Percentiles rank a stretch among this genome's conserved stretches.
These are phyloP conservation scores for Nakazawaea anatomiae DNA, from an alignment of 805 yeast genomes.

Conservation along the genomic window DNA sequence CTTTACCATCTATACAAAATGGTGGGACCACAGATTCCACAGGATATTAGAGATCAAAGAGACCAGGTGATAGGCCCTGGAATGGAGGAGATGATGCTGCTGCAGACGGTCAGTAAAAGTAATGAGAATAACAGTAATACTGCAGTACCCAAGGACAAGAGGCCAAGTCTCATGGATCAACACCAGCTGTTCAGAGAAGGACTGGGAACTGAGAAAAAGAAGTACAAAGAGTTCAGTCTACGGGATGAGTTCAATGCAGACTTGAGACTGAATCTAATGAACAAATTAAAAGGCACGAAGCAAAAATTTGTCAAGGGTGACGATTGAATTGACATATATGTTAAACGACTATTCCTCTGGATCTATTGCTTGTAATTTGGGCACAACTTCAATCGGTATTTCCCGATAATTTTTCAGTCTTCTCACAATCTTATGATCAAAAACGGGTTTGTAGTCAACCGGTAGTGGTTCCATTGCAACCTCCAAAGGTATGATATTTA, in stretches of 20 bases:
- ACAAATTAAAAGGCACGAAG: conserved; percentile 11
- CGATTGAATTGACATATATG: background rate
- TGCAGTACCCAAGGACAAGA: background rate
- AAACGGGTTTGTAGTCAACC: too few species aligned
- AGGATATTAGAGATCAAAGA: conserved; percentile 13
- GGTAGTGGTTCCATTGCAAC: conserved; percentile 14
- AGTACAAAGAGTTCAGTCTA: conserved; percentile 16
- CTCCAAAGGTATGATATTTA: background rate
- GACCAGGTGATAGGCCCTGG: conserved; percentile 10
- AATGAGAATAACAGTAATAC: background rate
- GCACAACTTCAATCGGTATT: conserved; percentile 14
- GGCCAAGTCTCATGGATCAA: background rate
- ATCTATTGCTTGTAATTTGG: conserved; percentile 15
- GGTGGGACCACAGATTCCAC: conserved; percentile 22
- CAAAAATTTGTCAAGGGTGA: conserved; percentile 8
- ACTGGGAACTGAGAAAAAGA: background rate
- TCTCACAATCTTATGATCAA: conserved; percentile 11
- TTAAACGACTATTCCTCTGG: conserved; percentile 5
- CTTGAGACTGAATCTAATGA: conserved; percentile 18
- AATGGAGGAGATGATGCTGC: background rate
- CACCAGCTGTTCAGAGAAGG: background rate
- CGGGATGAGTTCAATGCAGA: conserved; percentile 20
- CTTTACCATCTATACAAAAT: background rate
- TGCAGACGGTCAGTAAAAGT: background rate
- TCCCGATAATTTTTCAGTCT: conserved; percentile 18